Conservation (phyloP, 169 alveolate species). For the Plasmodium adleri region DNA sequence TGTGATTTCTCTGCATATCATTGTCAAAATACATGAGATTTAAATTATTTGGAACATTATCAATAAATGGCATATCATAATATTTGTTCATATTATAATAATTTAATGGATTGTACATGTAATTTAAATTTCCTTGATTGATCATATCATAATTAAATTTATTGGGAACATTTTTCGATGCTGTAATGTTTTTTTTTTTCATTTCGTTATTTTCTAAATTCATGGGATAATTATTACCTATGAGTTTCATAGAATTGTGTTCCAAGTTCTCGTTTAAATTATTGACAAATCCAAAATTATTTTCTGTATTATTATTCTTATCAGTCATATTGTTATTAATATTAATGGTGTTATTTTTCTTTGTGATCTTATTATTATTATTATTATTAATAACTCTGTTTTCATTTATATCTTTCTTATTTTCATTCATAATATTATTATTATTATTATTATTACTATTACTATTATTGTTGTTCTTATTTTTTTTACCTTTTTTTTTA, state of each 20-base stretch:
- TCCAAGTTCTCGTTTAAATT: no score
- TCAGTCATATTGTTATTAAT: not conserved
- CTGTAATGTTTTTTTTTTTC: slow-evolving; percentile 20
- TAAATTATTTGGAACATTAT: slow-evolving; percentile 2
- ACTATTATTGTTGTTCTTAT: no score
- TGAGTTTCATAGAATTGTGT: no score
- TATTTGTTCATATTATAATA: slow-evolving; percentile 25
- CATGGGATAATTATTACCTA: slow-evolving; percentile 7
- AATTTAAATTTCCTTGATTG: slow-evolving; percentile 33
- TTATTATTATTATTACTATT: no score
- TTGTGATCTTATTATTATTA: not conserved
- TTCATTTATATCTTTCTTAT: no score
- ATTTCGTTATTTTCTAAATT: slow-evolving; percentile 14
- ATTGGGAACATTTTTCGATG: not conserved
- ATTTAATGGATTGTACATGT: slow-evolving; percentile 10
- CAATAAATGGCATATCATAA: slow-evolving; percentile 17
- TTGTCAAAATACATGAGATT: slow-evolving; percentile 16
- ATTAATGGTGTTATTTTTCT: slow-evolving; percentile 1
- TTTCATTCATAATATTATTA: no score
- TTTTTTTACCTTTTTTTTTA: no score
- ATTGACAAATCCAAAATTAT: no score
- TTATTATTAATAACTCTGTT: no score
- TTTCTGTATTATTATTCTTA: not conserved
- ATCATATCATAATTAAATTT: slow-evolving; percentile 27
- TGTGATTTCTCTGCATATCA: slow-evolving; percentile 5